Conservation (phyloP, 176 grass and related monocot species). For the Rhynchospora breviuscula region DNA sequence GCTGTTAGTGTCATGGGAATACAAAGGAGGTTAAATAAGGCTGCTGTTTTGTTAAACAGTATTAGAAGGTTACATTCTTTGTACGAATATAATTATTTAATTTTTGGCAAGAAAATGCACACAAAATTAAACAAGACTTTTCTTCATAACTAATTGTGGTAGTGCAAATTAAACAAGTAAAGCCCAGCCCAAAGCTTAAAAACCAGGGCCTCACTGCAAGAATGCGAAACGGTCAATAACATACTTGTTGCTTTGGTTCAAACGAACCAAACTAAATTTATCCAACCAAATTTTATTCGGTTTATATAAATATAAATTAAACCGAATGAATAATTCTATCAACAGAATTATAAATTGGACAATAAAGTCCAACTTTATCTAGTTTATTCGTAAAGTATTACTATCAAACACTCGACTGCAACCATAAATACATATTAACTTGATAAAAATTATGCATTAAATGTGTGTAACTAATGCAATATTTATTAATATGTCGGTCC, state of each 20-base stretch:
- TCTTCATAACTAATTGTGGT: not conserved
- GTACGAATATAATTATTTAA: not conserved
- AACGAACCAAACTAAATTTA: too few species aligned
- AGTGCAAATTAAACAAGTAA: not conserved
- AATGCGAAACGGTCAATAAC: not conserved
- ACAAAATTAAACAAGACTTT: not conserved
- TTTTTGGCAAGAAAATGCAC: not conserved
- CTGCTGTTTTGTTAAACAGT: not conserved
- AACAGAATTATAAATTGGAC: too few species aligned
- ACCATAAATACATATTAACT: too few species aligned
- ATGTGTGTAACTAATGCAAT: too few species aligned
- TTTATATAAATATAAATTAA: too few species aligned
- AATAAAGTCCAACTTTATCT: too few species aligned
- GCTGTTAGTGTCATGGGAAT: constrained; percentile 1
- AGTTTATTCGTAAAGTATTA: too few species aligned
- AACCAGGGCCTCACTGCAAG: not conserved
- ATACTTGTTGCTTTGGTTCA: not conserved
- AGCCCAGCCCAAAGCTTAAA: not conserved
- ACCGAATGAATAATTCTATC: too few species aligned
- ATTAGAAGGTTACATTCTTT: not conserved
- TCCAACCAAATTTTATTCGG: too few species aligned
- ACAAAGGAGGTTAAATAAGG: not conserved
- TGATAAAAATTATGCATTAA: too few species aligned
- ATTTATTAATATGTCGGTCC: too few species aligned
- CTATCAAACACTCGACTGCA: too few species aligned